A percentile compares a stretch with the other conserved stretches of the same genome.
phyloP scores from a whole-genome alignment of 805 yeast genomes.

The Diddensiella santjacobensis region DNA sequence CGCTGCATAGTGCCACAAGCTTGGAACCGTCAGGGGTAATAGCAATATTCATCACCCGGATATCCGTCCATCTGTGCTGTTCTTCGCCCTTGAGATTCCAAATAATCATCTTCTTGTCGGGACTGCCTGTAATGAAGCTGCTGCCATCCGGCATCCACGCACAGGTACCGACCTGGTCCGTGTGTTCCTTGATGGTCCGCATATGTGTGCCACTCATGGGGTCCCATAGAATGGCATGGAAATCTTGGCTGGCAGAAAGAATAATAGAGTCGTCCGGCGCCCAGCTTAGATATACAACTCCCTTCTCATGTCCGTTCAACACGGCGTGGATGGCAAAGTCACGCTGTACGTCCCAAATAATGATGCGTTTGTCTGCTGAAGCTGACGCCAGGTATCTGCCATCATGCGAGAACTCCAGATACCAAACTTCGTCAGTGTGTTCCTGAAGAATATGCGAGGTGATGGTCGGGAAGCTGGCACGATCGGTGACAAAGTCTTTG shows the following conservation, averaged over 20 bases:
- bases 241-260: slow-evolving; percentile 71
- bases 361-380: slow-evolving; percentile 59
- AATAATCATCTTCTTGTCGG: slow-evolving; percentile 59
- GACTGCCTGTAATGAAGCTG: slow-evolving; percentile 67
- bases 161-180: slow-evolving; percentile 44
- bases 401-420: slow-evolving; percentile 66
- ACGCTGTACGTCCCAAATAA: slow-evolving; percentile 56
- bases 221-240: slow-evolving; percentile 67
- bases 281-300: slow-evolving; percentile 62
- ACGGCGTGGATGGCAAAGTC: slow-evolving; percentile 34
- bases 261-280: slow-evolving; percentile 65
- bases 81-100: slow-evolving; percentile 37
- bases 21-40: slow-evolving; percentile 60
- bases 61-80: slow-evolving; percentile 33
- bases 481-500: slow-evolving; percentile 35
- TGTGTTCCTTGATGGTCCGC: slow-evolving; percentile 24
- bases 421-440: slow-evolving; percentile 82
- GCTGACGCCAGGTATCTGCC: slow-evolving; percentile 78
- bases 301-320: slow-evolving; percentile 29
- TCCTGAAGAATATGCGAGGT: slow-evolving; percentile 44
- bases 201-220: slow-evolving; percentile 38
- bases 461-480: slow-evolving; percentile 31
- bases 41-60: slow-evolving; percentile 63
- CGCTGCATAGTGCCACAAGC: slow-evolving; percentile 62
- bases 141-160: slow-evolving; percentile 63